These are phyloP conservation scores for Penicillium parvum DNA, from an alignment of 495 filamentous ascomycete species.

Conservation along the genomic window DNA sequence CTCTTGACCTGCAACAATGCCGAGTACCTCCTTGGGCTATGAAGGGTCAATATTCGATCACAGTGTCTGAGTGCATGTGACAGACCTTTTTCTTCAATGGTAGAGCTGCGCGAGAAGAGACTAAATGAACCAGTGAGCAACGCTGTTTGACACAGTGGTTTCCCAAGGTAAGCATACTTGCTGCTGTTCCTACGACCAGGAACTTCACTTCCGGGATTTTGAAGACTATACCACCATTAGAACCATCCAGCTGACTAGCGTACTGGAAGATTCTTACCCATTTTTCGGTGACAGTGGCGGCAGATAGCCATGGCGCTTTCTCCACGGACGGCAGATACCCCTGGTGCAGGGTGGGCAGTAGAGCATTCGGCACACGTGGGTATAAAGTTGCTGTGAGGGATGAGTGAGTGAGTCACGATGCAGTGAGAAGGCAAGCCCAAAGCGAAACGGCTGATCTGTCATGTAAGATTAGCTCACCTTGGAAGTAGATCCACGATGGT, in stretches of 20 bases:
- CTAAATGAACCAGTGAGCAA: constrained; percentile 19
- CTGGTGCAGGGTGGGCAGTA: constrained; percentile 56
- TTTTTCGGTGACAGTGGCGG: constrained; percentile 75
- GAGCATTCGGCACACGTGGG: constrained; percentile 83
- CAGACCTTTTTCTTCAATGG: constrained; percentile 52
- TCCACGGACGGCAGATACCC: constrained; percentile 67
- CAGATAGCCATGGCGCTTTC: constrained; percentile 75
- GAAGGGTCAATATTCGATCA: background rate
- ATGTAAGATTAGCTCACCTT: constrained; percentile 48
- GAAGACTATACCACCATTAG: constrained; percentile 55
- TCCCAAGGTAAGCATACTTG: constrained; percentile 25
- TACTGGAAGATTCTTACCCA: constrained; percentile 62
- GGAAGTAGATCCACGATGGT: constrained; percentile 75
- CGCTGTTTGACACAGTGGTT: background rate
- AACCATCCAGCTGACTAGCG: too few relatives aligned
- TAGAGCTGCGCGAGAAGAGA: constrained; percentile 35
- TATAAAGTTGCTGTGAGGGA: constrained; percentile 59
- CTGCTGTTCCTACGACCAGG: constrained; percentile 59
- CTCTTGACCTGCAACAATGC: constrained; percentile 74
- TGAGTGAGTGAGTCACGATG: background rate
- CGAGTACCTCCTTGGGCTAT: constrained; percentile 61
- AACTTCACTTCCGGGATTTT: constrained; percentile 79
- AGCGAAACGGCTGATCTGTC: too few relatives aligned
- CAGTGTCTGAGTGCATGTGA: background rate
- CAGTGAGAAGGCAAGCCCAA: too few relatives aligned